Conservation (phyloP, 1,284 basidiomycete genomes). For the Anthracocystis setariae region DNA sequence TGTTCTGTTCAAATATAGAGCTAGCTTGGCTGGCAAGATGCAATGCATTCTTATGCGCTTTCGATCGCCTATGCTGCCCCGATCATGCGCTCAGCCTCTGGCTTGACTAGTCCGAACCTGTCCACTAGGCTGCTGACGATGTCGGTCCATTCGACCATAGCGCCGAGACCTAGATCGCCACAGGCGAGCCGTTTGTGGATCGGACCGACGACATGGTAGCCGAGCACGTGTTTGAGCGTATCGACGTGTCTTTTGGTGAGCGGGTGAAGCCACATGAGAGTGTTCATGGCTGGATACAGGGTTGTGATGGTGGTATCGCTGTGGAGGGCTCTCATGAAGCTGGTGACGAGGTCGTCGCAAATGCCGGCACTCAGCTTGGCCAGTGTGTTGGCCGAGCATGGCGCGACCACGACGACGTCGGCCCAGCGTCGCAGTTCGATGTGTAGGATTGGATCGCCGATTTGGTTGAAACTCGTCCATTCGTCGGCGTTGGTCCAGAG, state of each 20-base stretch:
- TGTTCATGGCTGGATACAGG: conserved; percentile 98
- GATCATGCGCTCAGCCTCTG: too few relatives aligned
- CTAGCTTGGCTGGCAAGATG: too few relatives aligned
- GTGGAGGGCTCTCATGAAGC: conserved; percentile 84
- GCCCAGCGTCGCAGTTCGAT: conserved; percentile 95
- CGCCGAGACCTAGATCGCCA: conserved; percentile 81
- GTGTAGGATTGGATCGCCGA: conserved; percentile 93
- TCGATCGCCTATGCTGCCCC: too few relatives aligned
- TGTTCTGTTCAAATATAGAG: not conserved
- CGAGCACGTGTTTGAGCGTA: conserved; percentile 77
- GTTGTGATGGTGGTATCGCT: conserved; percentile 85
- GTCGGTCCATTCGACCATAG: conserved; percentile 62
- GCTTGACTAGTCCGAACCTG: conserved; percentile 23
- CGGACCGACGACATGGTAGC: conserved; percentile 84
- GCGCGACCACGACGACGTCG: conserved; percentile 90
- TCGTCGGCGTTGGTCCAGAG: conserved; percentile 93
- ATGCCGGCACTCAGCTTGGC: conserved; percentile 88
- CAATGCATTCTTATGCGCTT: too few relatives aligned
- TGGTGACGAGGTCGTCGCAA: conserved; percentile 91
- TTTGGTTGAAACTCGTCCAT: conserved; percentile 78
- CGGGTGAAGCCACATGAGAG: conserved; percentile 95
- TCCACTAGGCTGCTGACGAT: conserved; percentile 47
- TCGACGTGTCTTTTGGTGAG: conserved; percentile 84
- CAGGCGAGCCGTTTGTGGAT: conserved; percentile 88
- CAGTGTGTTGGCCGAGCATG: conserved; percentile 93